phyloP scores from a whole-genome alignment of 768 basidiomycete species.

The Naganishia vaughanmartiniae region DNA sequence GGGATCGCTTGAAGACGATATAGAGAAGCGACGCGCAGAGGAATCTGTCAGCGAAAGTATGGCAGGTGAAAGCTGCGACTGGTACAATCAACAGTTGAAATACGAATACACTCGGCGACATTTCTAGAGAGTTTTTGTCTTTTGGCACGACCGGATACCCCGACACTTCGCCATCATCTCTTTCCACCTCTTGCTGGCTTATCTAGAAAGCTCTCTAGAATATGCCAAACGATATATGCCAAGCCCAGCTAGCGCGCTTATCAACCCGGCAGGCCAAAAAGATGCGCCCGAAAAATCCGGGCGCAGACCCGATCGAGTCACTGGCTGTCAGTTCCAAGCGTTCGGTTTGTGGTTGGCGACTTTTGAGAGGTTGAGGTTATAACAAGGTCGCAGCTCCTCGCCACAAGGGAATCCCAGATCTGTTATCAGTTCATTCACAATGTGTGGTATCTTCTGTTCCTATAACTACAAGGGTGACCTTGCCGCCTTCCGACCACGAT shows the following conservation, averaged over 20 bases:
- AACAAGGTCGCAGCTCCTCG: background rate
- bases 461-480: conserved; percentile 67
- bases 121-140: background rate
- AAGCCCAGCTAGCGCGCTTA: conserved; percentile 11
- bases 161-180: background rate
- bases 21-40: no score
- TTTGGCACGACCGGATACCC: background rate
- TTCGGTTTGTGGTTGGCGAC: background rate
- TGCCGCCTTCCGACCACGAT: conserved; percentile 62
- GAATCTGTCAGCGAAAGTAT: no score
- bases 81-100: background rate
- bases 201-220: background rate
- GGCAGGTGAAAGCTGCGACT: no score
- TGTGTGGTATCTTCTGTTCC: conserved; percentile 91
- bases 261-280: conserved; percentile 1
- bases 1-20: background rate
- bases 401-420: no score
- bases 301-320: conserved; percentile 8
- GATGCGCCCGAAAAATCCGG: conserved; percentile 3
- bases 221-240: background rate
- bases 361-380: background rate
- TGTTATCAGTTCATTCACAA: conserved; percentile 47
- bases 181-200: no score
- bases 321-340: background rate
- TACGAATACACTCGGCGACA: no score